Conservation (phyloP, 495 filamentous ascomycete species). For the Xylaria telfairii region DNA sequence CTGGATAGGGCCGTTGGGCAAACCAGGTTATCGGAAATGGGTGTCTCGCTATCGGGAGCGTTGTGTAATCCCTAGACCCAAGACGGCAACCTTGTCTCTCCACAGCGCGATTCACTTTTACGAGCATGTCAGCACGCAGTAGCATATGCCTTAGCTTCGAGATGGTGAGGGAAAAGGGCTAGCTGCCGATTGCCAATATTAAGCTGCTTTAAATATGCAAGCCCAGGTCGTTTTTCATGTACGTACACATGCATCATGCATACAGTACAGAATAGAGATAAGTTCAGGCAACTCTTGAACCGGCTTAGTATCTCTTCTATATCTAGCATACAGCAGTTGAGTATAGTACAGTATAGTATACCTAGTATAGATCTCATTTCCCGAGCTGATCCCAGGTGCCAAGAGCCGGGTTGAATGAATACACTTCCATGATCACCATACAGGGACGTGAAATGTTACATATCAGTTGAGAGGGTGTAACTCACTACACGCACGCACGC, state of each 20-base stretch:
- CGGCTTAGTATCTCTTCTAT: background rate
- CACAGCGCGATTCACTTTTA: background rate
- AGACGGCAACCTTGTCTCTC: conserved; percentile 4
- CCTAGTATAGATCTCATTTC: background rate
- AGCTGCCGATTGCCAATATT: background rate
- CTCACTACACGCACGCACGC: conserved; percentile 15
- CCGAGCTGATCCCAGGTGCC: conserved; percentile 14
- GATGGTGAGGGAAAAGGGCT: background rate
- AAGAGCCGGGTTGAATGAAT: conserved; percentile 18
- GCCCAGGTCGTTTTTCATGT: too few relatives aligned
- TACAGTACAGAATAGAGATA: background rate
- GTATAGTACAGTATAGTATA: too few relatives aligned
- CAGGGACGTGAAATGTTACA: conserved; percentile 2
- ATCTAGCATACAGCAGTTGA: too few relatives aligned
- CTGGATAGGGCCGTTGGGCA: conserved; percentile 3
- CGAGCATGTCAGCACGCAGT: conserved; percentile 2
- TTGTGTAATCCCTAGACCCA: background rate
- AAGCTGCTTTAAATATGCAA: too few relatives aligned
- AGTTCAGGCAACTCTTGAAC: background rate
- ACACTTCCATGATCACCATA: conserved; percentile 21
- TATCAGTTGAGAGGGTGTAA: conserved; percentile 11
- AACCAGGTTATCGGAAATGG: conserved; percentile 26
- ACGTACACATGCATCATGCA: conserved; percentile 4
- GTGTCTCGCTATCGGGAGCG: background rate
- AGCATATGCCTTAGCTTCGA: background rate